phyloP scores from a whole-genome alignment of 2,329 filamentous ascomycete species.

The Penicillium frequentans region DNA sequence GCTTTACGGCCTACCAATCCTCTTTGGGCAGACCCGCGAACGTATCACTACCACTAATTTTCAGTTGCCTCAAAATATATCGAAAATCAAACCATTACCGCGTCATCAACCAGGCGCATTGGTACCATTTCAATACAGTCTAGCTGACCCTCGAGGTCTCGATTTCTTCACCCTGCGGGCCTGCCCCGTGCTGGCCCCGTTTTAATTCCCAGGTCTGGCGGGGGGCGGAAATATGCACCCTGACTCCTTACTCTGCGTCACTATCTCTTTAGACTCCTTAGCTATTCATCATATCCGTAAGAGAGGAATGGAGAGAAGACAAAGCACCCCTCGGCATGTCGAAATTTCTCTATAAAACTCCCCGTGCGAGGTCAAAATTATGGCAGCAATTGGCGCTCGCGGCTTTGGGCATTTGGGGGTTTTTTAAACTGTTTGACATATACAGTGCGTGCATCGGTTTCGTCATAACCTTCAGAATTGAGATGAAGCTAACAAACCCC shows the following conservation, averaged over 20 bases:
- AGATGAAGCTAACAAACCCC: not conserved
- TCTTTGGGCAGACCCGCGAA: not conserved
- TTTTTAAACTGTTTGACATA: not conserved
- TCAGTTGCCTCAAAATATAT: not conserved
- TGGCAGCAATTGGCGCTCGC: not conserved
- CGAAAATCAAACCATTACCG: not conserved
- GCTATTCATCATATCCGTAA: not conserved
- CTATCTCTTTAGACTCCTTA: not conserved
- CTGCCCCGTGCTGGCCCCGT: not conserved
- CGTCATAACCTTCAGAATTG: not conserved
- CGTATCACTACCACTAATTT: not conserved
- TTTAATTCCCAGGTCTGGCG: not conserved
- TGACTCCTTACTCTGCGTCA: not conserved
- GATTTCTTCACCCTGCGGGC: not conserved
- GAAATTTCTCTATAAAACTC: not conserved
- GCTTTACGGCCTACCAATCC: not conserved
- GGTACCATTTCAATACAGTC: not conserved
- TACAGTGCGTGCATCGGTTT: not conserved
- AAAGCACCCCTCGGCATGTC: not conserved
- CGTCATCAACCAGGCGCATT: not conserved
- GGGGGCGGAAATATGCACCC: not conserved
- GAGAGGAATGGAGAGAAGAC: not conserved
- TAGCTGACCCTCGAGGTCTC: not conserved
- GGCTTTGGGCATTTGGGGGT: not conserved
- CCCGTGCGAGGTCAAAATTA: not conserved